These are phyloP conservation scores for Linum lewisii DNA, from an alignment of 345 rosid species.

Conservation along the genomic window DNA sequence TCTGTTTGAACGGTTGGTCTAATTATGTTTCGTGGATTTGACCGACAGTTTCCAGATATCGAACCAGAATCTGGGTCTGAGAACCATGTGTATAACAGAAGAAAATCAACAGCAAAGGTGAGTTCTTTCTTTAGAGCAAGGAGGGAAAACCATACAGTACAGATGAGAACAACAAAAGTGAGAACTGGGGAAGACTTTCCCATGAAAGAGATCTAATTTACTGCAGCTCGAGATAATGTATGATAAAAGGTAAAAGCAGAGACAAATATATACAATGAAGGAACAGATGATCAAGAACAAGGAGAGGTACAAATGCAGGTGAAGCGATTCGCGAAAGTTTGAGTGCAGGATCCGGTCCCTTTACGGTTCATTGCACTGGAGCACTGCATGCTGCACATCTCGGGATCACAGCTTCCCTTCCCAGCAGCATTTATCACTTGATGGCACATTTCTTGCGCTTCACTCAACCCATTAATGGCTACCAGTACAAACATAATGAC, in stretches of 20 bases:
- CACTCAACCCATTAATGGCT: not conserved
- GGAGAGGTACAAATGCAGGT: conserved; percentile 15
- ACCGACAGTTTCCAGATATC: no score
- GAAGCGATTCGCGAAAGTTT: conserved; percentile 9
- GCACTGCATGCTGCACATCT: conserved; percentile 9
- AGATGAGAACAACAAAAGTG: no score
- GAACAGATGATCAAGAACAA: conserved; percentile 4
- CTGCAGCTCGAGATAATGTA: not conserved
- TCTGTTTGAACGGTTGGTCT: no score
- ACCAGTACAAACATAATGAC: not conserved
- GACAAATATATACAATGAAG: not conserved
- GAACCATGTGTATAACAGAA: no score
- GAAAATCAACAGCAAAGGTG: no score
- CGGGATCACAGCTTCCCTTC: conserved; percentile 7
- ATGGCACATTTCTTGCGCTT: conserved; percentile 13
- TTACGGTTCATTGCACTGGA: not conserved
- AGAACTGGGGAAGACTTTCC: no score
- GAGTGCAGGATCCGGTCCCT: conserved; percentile 15
- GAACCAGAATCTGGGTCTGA: no score
- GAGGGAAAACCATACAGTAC: no score
- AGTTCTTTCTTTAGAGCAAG: no score
- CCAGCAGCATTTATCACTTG: conserved; percentile 13
- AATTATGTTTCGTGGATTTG: no score
- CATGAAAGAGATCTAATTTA: no score
- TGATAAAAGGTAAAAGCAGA: not conserved